Conservation (phyloP, 2,329 filamentous ascomycete genomes). For the Exophiala bonariae region DNA sequence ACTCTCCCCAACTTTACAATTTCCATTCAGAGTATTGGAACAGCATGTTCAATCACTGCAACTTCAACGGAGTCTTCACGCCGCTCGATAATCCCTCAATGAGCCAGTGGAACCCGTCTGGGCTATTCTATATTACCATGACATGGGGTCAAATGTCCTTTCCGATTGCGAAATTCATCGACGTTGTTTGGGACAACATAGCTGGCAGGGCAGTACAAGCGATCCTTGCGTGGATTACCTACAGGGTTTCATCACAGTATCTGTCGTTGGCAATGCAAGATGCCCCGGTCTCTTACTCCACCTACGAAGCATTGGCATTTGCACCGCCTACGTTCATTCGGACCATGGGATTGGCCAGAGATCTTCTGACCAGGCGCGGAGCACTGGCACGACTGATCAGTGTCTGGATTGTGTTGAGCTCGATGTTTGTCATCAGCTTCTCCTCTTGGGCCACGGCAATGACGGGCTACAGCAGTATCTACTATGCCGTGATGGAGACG, state of each 20-base stretch:
- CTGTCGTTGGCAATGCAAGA: conserved; percentile 35
- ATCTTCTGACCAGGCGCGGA: conserved; percentile 27
- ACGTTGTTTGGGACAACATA: conserved; percentile 37
- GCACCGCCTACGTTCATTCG: conserved; percentile 31
- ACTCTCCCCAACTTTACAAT: conserved; percentile 10
- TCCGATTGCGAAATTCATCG: conserved; percentile 36
- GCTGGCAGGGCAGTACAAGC: conserved; percentile 36
- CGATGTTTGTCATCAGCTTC: conserved; percentile 33
- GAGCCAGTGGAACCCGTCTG: conserved; percentile 16
- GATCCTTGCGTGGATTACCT: conserved; percentile 31
- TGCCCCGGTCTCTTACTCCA: conserved; percentile 34
- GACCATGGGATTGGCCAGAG: conserved; percentile 30
- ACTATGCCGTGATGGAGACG: conserved; percentile 27
- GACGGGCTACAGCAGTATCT: conserved; percentile 38
- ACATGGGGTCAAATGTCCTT: conserved; percentile 29
- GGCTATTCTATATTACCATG: conserved; percentile 22
- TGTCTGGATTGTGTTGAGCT: conserved; percentile 35
- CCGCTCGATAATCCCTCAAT: conserved; percentile 10
- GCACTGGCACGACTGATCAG: conserved; percentile 28
- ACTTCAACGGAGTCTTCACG: conserved; percentile 19
- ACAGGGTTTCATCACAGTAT: conserved; percentile 36
- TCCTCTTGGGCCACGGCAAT: conserved; percentile 37
- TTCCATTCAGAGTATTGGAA: conserved; percentile 12
- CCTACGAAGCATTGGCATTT: conserved; percentile 35
- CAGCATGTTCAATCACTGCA: conserved; percentile 17